These are phyloP conservation scores for Claviceps arundinis DNA, from an alignment of 2,329 filamentous ascomycete genomes.

Conservation along the genomic window DNA sequence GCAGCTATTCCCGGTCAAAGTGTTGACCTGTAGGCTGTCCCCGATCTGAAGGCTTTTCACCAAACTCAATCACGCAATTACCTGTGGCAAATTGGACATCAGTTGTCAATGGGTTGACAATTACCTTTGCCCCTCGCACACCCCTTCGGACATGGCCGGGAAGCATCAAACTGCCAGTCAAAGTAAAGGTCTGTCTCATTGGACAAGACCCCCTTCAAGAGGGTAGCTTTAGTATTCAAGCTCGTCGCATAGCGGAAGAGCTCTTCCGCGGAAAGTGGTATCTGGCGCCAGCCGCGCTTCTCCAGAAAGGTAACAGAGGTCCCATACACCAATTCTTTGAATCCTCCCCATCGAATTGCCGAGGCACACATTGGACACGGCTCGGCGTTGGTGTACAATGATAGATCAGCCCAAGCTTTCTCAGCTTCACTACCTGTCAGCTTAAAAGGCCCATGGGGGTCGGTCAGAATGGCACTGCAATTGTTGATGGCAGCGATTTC, in stretches of 20 bases:
- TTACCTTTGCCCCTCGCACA: background rate
- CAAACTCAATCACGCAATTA: background rate
- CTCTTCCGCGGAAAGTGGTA: constrained; percentile 30
- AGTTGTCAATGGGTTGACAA: background rate
- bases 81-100: background rate
- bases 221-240: constrained; percentile 23
- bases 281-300: constrained; percentile 36
- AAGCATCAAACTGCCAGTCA: constrained; percentile 36
- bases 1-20: background rate
- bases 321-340: constrained; percentile 41
- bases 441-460: constrained; percentile 29
- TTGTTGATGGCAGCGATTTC: constrained; percentile 43
- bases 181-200: constrained; percentile 43
- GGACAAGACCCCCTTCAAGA: constrained; percentile 31
- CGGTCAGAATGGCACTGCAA: constrained; percentile 34
- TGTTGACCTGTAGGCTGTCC: background rate
- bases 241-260: constrained; percentile 27
- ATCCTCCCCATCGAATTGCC: constrained; percentile 41
- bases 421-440: constrained; percentile 26
- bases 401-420: constrained; percentile 32
- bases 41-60: background rate
- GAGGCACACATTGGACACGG: constrained; percentile 45
- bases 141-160: constrained; percentile 1
- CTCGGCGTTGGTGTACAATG: constrained; percentile 43
- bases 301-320: constrained; percentile 34